Conservation (phyloP, 2,329 filamentous ascomycete genomes). For the Chrysoporthe austroafricana region DNA sequence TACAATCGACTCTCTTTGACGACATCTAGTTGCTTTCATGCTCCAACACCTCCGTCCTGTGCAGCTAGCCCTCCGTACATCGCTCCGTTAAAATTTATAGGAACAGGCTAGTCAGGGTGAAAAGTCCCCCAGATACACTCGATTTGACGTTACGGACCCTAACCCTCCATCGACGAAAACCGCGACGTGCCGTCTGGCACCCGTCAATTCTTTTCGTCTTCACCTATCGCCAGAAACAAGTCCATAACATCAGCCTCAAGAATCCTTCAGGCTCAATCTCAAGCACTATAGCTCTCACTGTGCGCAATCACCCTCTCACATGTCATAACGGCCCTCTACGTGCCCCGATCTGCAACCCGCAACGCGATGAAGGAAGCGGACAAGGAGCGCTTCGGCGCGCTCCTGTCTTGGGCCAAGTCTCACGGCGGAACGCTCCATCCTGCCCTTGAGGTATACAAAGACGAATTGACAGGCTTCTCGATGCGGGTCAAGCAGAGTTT, state of each 20-base stretch:
- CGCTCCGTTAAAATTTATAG: too few species aligned
- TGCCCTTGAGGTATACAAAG: slow-evolving; percentile 55
- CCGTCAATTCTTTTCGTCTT: background rate
- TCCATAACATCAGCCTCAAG: background rate
- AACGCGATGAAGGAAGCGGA: slow-evolving; percentile 34
- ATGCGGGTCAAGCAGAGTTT: slow-evolving; percentile 49
- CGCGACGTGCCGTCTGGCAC: background rate
- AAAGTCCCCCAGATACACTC: background rate
- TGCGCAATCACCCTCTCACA: background rate
- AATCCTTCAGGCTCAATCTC: background rate
- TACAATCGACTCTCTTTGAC: too few species aligned
- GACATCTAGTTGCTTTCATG: too few species aligned
- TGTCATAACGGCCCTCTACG: too few species aligned
- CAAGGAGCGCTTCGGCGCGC: slow-evolving; percentile 36
- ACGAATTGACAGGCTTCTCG: slow-evolving; percentile 56
- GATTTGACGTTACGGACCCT: background rate
- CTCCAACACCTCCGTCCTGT: too few species aligned
- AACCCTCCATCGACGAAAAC: background rate
- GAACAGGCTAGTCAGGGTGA: too few species aligned
- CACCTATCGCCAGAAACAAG: background rate
- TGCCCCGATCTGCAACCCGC: background rate
- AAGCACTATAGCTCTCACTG: background rate
- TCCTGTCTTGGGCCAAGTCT: slow-evolving; percentile 53
- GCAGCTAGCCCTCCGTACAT: too few species aligned
- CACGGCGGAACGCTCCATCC: slow-evolving; percentile 55